Evolutionary conservation across 2,329 filamentous ascomycete species (phyloP), one percentile per base, ranked within the genome.

Genomic region (Trichoderma pleuroti): DNA sequence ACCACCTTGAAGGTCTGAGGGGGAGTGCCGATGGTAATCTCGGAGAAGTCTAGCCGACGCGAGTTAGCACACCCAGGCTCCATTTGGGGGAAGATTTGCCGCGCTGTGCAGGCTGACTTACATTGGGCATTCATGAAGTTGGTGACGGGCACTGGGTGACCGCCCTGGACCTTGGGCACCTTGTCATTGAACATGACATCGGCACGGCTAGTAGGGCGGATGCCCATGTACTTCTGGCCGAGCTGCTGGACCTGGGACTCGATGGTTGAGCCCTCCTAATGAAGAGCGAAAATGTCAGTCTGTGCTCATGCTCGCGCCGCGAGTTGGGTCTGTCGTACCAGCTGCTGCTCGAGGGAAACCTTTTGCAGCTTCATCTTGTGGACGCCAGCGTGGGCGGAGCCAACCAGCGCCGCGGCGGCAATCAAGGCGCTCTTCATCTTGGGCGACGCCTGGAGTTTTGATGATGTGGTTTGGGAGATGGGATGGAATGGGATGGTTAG

Each of bases 71-170:
- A 57, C 14, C 16, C 30, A 3, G 12, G 8, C 32, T 36, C 56
- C 8, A 18, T 49, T 8, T 11, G 36, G 14, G n/a, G 18, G 26
- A 16, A 16, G 4, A 42, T 16, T 21, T 26, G 5, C 5, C 11
- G 16, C 12, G 39, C 12, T 59, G 56, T 8, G 39, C 65, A 52
- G 10, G 12, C 11, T 3, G 24, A 84, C 92, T 79, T 91, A 97
- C 94, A 99, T 84, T 99, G 96, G 72, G 96, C 96, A 80, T 99
- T 99, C 86, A 98, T 86, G 86, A 98, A 99, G 90, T 99, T 99
- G 84, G 90, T 93, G 77, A 99, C 91, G 71, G 95, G 93, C 54
- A 99, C 92, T 71, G 91, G 89, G 83, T 98, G 95, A 72, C 88
- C 87, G 74, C 83, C 85, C 74, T 92, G 87, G 70, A 85, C 82